phyloP scores from a whole-genome alignment of 129 eudicot species.

The Kitagawia praeruptora region DNA sequence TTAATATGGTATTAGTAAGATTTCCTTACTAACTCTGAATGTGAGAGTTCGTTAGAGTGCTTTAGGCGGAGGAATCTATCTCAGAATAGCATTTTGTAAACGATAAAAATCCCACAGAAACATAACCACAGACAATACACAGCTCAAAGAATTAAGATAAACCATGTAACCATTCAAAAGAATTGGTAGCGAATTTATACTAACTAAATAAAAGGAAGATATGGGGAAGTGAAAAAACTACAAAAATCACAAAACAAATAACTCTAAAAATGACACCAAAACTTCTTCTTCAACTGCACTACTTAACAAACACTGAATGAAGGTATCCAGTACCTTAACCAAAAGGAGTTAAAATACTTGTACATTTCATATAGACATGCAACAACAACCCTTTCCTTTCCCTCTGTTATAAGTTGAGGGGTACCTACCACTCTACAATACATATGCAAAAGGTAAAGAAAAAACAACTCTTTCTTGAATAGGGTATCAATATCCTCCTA shows the following conservation, averaged over 20 bases:
- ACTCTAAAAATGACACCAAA: background rate
- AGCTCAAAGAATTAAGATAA: background rate
- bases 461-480: constrained; percentile 13
- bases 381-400: constrained; percentile 8
- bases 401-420: constrained; percentile 1
- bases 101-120: background rate
- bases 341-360: background rate
- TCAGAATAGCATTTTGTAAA: background rate
- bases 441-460: constrained; percentile 4
- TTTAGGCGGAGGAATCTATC: background rate
- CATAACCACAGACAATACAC: background rate
- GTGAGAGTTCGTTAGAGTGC: background rate
- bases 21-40: background rate
- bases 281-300: background rate
- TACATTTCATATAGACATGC: constrained; percentile 1
- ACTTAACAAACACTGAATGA: background rate
- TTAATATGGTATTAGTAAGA: background rate
- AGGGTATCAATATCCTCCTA: constrained; percentile 2
- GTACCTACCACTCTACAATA: constrained; percentile 9
- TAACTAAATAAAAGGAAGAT: background rate
- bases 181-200: background rate
- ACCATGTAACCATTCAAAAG: background rate
- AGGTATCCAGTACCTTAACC: background rate
- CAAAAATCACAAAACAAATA: background rate
- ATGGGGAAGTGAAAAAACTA: background rate